Conservation (phyloP, 1,139 yeast genomes). For the Lodderomyces metapsilosis region DNA sequence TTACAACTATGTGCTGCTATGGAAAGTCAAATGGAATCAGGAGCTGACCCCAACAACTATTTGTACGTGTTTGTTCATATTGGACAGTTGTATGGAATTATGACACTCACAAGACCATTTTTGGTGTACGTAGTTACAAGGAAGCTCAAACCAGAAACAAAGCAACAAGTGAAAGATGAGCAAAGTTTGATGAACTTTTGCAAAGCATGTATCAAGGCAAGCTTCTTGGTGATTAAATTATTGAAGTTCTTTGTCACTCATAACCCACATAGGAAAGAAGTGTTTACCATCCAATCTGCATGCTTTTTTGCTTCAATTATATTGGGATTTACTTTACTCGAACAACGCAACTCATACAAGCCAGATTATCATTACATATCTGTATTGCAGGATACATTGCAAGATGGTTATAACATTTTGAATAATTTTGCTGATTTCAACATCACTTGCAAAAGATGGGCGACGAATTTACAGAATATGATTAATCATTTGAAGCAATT, state of each 20-base stretch:
- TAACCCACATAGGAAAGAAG: constrained; percentile 13
- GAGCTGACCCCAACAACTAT: constrained; percentile 19
- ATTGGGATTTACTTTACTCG: constrained; percentile 15
- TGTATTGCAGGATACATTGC: constrained; percentile 14
- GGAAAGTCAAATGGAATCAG: constrained; percentile 12
- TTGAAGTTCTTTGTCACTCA: constrained; percentile 12
- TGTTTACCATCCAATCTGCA: constrained; percentile 14
- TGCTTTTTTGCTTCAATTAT: constrained; percentile 14
- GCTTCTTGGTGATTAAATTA: constrained; percentile 16
- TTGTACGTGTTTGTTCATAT: constrained; percentile 33
- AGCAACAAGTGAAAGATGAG: constrained; percentile 13
- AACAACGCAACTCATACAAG: constrained; percentile 13
- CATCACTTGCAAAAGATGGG: constrained; percentile 15
- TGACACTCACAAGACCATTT: constrained; percentile 46
- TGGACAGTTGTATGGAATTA: constrained; percentile 39
- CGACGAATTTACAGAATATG: constrained; percentile 14
- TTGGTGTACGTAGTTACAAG: constrained; percentile 26
- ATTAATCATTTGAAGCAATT: constrained; percentile 10
- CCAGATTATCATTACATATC: constrained; percentile 15
- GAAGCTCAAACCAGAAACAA: constrained; percentile 13
- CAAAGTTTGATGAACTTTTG: constrained; percentile 16
- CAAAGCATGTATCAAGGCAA: constrained; percentile 18
- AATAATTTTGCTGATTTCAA: constrained; percentile 12
- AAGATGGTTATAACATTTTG: constrained; percentile 12
- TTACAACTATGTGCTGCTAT: constrained; percentile 14